phyloP scores from a whole-genome alignment of 2,329 filamentous ascomycete genomes.

The Fonsecaea pedrosoi region DNA sequence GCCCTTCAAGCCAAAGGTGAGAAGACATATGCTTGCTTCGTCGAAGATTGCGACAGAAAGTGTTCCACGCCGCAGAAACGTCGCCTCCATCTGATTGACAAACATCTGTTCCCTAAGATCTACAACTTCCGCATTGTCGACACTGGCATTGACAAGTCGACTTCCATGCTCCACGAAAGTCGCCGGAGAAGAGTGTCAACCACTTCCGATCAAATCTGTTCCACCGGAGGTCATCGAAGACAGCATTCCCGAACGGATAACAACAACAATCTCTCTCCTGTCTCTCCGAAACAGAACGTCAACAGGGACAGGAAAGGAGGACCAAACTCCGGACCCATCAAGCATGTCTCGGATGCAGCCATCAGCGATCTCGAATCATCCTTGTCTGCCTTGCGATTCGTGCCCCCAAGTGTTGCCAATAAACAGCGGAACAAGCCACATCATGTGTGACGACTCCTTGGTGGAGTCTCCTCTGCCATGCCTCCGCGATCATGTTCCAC shows the following conservation, averaged over 20 bases:
- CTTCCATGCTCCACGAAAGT: conserved; percentile 73
- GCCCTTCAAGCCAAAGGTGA: conserved; percentile 79
- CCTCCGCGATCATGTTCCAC: not conserved
- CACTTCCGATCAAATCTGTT: conserved; percentile 45
- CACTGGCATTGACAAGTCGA: conserved; percentile 82
- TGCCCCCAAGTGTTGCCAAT: conserved; percentile 51
- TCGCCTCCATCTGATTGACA: conserved; percentile 87
- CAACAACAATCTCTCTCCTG: conserved; percentile 1
- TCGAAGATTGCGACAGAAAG: conserved; percentile 83
- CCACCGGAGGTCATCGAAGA: conserved; percentile 40
- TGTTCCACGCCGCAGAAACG: conserved; percentile 85
- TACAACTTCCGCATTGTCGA: conserved; percentile 89
- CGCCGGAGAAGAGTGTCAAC: conserved; percentile 46
- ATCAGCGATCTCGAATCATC: conserved; percentile 51
- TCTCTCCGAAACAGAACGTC: conserved; percentile 9
- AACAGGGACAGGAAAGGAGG: not conserved
- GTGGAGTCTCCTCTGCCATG: not conserved
- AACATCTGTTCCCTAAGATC: conserved; percentile 86
- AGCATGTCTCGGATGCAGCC: conserved; percentile 40
- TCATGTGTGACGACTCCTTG: not conserved
- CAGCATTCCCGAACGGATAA: conserved; percentile 15
- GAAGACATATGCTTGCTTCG: conserved; percentile 88
- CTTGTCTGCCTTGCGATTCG: conserved; percentile 54
- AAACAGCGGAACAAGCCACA: conserved; percentile 38
- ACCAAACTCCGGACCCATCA: conserved; percentile 23